Percentiles rank a stretch among this genome's conserved stretches.
phyloP scores from a whole-genome alignment of 176 grass and related monocot species.

The Thalia dealbata region DNA sequence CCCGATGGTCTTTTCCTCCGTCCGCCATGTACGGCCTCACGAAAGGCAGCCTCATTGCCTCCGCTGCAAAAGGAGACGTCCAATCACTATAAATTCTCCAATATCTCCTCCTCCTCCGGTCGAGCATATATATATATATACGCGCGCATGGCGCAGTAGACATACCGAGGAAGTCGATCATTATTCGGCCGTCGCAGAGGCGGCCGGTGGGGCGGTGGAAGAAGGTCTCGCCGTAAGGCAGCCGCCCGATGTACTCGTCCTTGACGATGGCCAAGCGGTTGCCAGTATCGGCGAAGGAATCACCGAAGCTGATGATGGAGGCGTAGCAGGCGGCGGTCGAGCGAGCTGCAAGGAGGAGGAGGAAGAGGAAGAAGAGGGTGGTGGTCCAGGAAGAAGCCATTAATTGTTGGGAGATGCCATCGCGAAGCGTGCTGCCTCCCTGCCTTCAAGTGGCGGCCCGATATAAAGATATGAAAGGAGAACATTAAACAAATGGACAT shows the following conservation, averaged over 20 bases:
- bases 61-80: conserved; percentile 22
- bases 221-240: conserved; percentile 69
- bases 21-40: conserved; percentile 41
- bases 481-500: too few species aligned
- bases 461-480: too few species aligned
- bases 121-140: too few species aligned
- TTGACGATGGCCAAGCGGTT: conserved; percentile 35
- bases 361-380: neutral
- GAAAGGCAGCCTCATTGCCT: conserved; percentile 19
- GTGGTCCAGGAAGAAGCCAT: neutral
- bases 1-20: neutral
- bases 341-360: too few species aligned
- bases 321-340: too few species aligned
- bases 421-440: too few species aligned
- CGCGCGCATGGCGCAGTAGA: too few species aligned
- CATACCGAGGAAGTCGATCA: conserved; percentile 76
- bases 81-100: neutral
- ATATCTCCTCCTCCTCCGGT: too few species aligned
- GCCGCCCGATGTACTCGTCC: conserved; percentile 20
- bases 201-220: conserved; percentile 65
- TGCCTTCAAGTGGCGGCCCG: too few species aligned
- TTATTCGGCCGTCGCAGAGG: conserved; percentile 53
- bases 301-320: conserved; percentile 66
- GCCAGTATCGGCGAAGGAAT: conserved; percentile 78
- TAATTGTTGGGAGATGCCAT: too few species aligned